Evolutionary conservation across 2,329 filamentous ascomycete species (phyloP).

Genomic region (Aspergillus udagawae): DNA sequence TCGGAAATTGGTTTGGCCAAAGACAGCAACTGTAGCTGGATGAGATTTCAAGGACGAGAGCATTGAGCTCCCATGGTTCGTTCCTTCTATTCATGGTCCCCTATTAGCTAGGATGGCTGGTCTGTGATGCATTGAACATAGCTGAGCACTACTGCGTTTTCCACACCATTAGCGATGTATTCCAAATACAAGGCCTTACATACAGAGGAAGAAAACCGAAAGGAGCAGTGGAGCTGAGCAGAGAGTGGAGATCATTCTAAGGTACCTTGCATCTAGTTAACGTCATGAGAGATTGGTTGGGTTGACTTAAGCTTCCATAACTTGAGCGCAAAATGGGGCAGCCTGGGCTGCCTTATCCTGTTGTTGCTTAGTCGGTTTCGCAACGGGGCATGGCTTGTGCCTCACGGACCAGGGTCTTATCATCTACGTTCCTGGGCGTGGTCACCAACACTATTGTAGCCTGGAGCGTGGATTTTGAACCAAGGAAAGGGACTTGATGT

Average conservation of each 20-base stretch:
- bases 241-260: too few relatives aligned
- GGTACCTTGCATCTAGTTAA: neutral
- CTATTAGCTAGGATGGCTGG: neutral
- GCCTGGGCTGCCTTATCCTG: neutral
- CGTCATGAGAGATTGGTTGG: neutral
- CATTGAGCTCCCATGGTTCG: neutral
- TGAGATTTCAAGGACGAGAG: neutral
- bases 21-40: neutral
- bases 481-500: too few relatives aligned
- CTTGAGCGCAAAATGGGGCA: neutral
- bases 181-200: neutral
- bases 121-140: neutral
- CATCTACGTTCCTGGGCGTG: neutral
- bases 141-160: neutral
- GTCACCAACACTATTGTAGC: neutral
- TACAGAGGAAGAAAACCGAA: neutral
- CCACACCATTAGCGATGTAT: neutral
- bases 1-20: neutral
- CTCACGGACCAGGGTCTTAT: neutral
- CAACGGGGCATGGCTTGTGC: neutral
- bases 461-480: too few relatives aligned
- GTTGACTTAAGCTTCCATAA: neutral
- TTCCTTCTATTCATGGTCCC: neutral
- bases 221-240: neutral
- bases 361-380: neutral